phyloP scores from a whole-genome alignment of 345 rosid species.

The Eutrema heterophyllum region DNA sequence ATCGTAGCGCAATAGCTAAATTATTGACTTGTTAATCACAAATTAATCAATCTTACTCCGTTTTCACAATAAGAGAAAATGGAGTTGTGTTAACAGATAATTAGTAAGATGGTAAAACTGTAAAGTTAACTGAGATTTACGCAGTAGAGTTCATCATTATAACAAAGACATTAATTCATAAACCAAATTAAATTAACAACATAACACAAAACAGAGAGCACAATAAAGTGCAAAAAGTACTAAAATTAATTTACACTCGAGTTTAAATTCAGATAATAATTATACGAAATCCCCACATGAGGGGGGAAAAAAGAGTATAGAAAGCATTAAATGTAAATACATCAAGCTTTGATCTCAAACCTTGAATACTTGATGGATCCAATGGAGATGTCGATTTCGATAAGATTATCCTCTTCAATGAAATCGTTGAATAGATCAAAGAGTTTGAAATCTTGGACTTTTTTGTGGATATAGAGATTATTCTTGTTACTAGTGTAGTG shows the following conservation, averaged over 20 bases:
- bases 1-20: no score
- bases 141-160: not conserved
- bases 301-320: not conserved
- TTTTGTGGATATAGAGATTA: slow-evolving; percentile 20
- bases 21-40: not conserved
- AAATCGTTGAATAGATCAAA: slow-evolving; percentile 36
- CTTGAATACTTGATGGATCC: slow-evolving; percentile 78
- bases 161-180: not conserved
- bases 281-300: slow-evolving; percentile 5
- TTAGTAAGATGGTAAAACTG: not conserved
- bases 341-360: slow-evolving; percentile 61
- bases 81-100: no score
- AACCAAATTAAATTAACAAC: not conserved
- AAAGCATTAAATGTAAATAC: not conserved
- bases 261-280: not conserved
- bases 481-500: slow-evolving; percentile 14
- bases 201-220: slow-evolving; percentile 9
- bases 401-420: slow-evolving; percentile 73
- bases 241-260: not conserved
- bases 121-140: no score
- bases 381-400: slow-evolving; percentile 73
- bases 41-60: no score
- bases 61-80: no score
- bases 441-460: slow-evolving; percentile 33
- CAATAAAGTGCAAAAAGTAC: slow-evolving; percentile 6